A percentile compares a stretch with the other conserved stretches of the same genome.
phyloP scores from a whole-genome alignment of 495 filamentous ascomycete genomes.

The Bacidia gigantensis region DNA sequence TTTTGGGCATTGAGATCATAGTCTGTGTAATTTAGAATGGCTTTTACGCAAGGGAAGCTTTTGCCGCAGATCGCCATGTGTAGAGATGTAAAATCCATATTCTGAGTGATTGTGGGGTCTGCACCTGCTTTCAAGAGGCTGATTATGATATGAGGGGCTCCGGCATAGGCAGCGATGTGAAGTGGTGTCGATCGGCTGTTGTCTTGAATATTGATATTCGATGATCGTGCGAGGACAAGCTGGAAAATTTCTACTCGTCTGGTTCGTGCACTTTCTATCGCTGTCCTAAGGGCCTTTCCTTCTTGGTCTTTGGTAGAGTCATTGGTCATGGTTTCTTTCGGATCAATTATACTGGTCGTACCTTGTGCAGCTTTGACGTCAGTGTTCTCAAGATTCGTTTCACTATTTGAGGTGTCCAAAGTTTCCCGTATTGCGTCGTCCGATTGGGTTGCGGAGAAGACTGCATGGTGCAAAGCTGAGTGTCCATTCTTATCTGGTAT shows the following conservation, averaged over 20 bases:
- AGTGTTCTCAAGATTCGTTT: no score
- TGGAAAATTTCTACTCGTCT: neutral
- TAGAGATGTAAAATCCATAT: neutral
- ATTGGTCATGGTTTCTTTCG: no score
- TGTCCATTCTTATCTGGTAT: neutral
- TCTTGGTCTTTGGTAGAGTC: no score
- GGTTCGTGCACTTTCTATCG: no score
- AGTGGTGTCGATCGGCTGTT: neutral
- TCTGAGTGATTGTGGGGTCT: neutral
- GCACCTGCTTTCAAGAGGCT: neutral
- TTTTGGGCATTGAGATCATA: neutral
- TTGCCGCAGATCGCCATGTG: neutral
- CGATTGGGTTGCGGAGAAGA: neutral
- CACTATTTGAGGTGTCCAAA: neutral
- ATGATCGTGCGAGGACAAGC: neutral
- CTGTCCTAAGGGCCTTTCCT: no score
- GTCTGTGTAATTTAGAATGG: no score
- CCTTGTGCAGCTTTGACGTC: no score
- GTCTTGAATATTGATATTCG: neutral
- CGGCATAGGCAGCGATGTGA: neutral
- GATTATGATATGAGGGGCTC: neutral
- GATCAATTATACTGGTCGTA: no score
- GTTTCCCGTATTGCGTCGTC: neutral
- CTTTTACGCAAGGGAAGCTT: no score
- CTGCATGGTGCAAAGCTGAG: neutral